Conservation (phyloP, 768 basidiomycete genomes). For the Tylopilus felleus region DNA sequence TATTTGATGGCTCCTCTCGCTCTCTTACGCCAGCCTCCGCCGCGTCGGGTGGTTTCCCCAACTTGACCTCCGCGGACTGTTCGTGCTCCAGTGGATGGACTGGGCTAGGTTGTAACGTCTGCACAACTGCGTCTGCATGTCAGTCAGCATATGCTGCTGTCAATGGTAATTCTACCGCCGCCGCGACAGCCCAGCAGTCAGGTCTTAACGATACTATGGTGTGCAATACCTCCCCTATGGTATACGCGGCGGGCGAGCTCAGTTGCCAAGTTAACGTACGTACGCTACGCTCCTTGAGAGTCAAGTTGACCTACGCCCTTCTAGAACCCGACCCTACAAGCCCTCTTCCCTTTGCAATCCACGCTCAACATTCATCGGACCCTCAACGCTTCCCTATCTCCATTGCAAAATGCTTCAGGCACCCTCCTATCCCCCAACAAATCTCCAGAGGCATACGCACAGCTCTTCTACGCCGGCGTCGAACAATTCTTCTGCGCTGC, state of each 20-base stretch:
- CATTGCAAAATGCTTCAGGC: constrained; percentile 38
- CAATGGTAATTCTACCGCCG: constrained; percentile 33
- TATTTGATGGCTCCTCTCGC: constrained; percentile 69
- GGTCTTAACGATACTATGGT: constrained; percentile 62
- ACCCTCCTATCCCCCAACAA: constrained; percentile 41
- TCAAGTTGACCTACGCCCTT: not conserved
- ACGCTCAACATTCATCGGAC: constrained; percentile 79
- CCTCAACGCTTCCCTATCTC: constrained; percentile 64
- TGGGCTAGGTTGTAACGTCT: constrained; percentile 80
- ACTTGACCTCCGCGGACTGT: constrained; percentile 66
- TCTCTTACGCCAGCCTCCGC: constrained; percentile 43
- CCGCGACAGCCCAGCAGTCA: constrained; percentile 24
- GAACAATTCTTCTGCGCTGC: constrained; percentile 89
- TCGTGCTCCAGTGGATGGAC: constrained; percentile 72
- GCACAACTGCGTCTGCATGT: constrained; percentile 64
- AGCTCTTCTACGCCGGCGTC: constrained; percentile 74
- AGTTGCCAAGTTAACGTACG: constrained; percentile 80
- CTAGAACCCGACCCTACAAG: constrained; percentile 83
- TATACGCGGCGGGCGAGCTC: constrained; percentile 79
- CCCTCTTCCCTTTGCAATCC: constrained; percentile 65
- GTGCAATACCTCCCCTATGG: constrained; percentile 66
- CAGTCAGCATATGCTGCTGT: constrained; percentile 53
- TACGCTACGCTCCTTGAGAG: constrained; percentile 11
- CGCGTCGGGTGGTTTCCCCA: constrained; percentile 46
- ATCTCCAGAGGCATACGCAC: constrained; percentile 59